Evolutionary conservation across 2,329 filamentous ascomycete genomes (phyloP), one percentile per base, ranked within the genome.

Genomic region (Ophiostoma pallidulum): DNA sequence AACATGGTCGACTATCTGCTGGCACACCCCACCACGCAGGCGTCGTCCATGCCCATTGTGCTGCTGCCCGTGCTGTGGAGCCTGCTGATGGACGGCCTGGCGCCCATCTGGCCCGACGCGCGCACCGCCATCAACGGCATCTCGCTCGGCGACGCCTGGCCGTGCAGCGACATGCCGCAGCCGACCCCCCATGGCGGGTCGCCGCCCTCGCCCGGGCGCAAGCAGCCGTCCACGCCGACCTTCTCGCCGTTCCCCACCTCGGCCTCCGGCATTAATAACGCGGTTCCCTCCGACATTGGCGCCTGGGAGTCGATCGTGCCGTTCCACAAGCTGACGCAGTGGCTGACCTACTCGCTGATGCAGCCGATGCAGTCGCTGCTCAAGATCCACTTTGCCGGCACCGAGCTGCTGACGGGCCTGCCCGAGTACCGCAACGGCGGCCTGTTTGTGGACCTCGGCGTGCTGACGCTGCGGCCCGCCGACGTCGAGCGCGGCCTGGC

Each of bases 1-100:
- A 94, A 95, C 63, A 89, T 98, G 81, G 80, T 97, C 53, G 91
- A 97, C 64, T 90, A 94, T 62, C 78, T 97, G n/a, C 77, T 97
- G 33, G 85, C 86, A 3, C 92, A 97, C 61, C 86, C 90, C 2
- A 84, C 87, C 2, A 96, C 91, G 5, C 84, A 91, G 60, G 88
- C 87, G 13, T 86, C 87, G 1, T 94, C 89, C 1, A 85, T 89
- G 41, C 87, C 91, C 1, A 88, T 96, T 53, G 80, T 96, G 37
- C 78, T 86, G 10, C 71, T 97, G 12, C 87, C 90, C 1, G 91
- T 90, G 0, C 72, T 98, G 8, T 98, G 92, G 92, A 81, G 82
- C 52, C 80, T 91, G 1, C 77, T 98, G 10, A 94, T 95, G 80
- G 82, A 88, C 49, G 88, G 89, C 8, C 73, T 98, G 9, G 77